Evolutionary conservation across 805 yeast genomes (phyloP).

Genomic region (Lipomyces sp.): DNA sequence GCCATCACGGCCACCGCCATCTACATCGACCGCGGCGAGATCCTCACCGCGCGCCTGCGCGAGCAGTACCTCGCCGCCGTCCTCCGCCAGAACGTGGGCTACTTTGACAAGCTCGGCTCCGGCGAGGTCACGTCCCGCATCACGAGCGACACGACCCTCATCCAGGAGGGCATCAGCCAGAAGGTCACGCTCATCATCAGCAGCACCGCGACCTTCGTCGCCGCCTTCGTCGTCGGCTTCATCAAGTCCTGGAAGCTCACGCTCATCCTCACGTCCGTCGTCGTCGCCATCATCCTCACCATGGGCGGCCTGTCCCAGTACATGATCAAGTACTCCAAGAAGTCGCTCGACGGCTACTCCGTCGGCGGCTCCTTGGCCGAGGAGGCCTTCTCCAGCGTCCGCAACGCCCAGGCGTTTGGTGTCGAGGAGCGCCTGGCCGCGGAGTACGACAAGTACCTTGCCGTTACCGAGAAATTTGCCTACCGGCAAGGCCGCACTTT

Average conservation of each 20-base stretch:
- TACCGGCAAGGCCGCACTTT: constrained; percentile 21
- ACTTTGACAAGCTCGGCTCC: constrained; percentile 44
- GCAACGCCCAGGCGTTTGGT: constrained; percentile 44
- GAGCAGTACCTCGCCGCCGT: constrained; percentile 39
- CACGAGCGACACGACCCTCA: constrained; percentile 41
- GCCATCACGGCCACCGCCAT: constrained; percentile 37
- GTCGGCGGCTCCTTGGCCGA: constrained; percentile 40
- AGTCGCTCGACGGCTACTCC: constrained; percentile 19
- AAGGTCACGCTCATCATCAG: constrained; percentile 41
- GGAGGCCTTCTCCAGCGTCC: constrained; percentile 41
- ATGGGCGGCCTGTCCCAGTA: constrained; percentile 36
- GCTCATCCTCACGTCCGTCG: constrained; percentile 37
- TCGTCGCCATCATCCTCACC: constrained; percentile 35
- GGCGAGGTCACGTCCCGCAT: constrained; percentile 46
- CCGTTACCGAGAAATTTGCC: constrained; percentile 30
- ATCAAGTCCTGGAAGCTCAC: constrained; percentile 42
- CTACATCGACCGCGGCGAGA: constrained; percentile 42
- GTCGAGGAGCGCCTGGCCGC: constrained; percentile 39
- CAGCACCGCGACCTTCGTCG: constrained; percentile 41
- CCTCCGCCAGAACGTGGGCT: constrained; percentile 43
- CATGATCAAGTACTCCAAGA: constrained; percentile 27
- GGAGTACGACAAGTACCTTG: constrained; percentile 36
- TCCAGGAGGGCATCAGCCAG: constrained; percentile 45
- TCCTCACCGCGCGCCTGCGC: constrained; percentile 42
- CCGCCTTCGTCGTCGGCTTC: constrained; percentile 43